A percentile compares a stretch with the other conserved stretches of the same genome.
Evolutionary conservation across 371 early-diverging fungal genomes (phyloP).

Genomic region (Apophysomyces sp.): DNA sequence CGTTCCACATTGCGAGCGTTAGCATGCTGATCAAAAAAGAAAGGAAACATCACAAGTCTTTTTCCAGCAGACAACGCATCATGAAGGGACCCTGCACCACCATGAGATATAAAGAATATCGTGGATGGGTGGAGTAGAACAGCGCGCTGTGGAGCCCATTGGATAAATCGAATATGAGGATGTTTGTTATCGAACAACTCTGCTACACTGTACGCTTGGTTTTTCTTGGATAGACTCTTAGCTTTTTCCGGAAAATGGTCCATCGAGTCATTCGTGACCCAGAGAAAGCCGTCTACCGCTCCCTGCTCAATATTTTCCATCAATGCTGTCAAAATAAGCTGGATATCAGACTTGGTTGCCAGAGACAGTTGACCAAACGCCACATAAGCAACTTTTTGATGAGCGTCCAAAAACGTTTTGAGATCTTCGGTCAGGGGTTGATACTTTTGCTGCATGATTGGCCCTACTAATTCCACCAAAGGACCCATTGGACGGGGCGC

Average conservation of each 20-base stretch:
- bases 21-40: slow-evolving; percentile 35
- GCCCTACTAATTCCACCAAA: slow-evolving; percentile 35
- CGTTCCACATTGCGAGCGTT: slow-evolving; percentile 11
- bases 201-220: background rate
- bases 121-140: slow-evolving; percentile 33
- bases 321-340: slow-evolving; percentile 16
- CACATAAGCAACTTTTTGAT: slow-evolving; percentile 25
- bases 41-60: slow-evolving; percentile 29
- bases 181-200: background rate
- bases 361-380: slow-evolving; percentile 34
- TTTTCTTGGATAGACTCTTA: background rate
- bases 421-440: slow-evolving; percentile 3
- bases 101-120: slow-evolving; percentile 36
- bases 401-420: slow-evolving; percentile 14
- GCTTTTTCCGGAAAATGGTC: background rate
- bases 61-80: slow-evolving; percentile 33
- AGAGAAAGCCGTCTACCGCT: slow-evolving; percentile 31
- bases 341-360: slow-evolving; percentile 3
- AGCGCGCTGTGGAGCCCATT: slow-evolving; percentile 43
- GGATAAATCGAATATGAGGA: slow-evolving; percentile 15
- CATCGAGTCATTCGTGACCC: slow-evolving; percentile 12
- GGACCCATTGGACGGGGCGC: slow-evolving; percentile 34
- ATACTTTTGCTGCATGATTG: slow-evolving; percentile 24
- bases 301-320: slow-evolving; percentile 9
- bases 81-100: slow-evolving; percentile 35